Percentiles rank a stretch among this genome's conserved stretches.
Conservation (phyloP, 768 basidiomycete species). For the Candolleomyces efflorescens region DNA sequence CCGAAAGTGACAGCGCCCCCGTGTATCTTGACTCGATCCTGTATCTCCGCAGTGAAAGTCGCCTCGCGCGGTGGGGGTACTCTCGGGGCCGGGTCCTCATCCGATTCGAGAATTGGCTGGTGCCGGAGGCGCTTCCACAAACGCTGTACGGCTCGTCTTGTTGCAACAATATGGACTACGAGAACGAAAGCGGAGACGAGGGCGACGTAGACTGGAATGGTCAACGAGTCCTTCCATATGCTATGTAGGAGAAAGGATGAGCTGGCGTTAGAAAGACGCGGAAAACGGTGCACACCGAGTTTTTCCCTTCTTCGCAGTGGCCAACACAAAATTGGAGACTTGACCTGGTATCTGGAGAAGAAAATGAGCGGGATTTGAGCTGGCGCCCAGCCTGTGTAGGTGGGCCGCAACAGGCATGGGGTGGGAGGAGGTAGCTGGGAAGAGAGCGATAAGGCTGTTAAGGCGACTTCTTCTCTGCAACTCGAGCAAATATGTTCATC, state of each 20-base stretch:
- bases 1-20: slow-evolving; percentile 46
- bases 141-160: background rate
- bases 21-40: slow-evolving; percentile 33
- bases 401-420: no score
- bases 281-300: background rate
- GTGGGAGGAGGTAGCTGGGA: no score
- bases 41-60: background rate
- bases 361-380: no score
- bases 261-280: background rate
- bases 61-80: background rate
- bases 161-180: slow-evolving; percentile 1
- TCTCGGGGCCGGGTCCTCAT: background rate
- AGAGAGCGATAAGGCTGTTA: no score
- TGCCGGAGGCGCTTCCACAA: background rate
- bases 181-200: slow-evolving; percentile 1
- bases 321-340: no score
- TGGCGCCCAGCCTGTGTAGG: no score
- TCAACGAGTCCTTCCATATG: slow-evolving; percentile 4
- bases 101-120: background rate
- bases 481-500: no score
- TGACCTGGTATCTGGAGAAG: no score
- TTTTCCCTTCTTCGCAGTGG: background rate
- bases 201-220: slow-evolving; percentile 4
- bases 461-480: no score
- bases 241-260: background rate